Conservation (phyloP, 2,329 filamentous ascomycete genomes). For the Pyrenochaeta sp. region DNA sequence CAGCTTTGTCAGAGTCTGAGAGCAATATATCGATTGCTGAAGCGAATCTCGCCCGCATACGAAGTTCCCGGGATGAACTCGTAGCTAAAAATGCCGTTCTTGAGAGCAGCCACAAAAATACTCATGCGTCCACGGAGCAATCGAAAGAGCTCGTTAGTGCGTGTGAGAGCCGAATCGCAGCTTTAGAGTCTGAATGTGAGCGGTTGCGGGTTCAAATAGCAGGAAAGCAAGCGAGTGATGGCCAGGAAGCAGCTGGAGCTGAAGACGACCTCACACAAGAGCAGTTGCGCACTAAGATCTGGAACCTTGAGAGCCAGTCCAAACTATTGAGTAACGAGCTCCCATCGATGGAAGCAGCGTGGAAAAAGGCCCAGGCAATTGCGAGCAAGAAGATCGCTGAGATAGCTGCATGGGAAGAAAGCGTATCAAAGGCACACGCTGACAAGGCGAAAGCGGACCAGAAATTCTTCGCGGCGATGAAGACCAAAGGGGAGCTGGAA, state of each 20-base stretch:
- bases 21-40: conserved; percentile 82
- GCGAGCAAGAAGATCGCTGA: conserved; percentile 89
- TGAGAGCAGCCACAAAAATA: conserved; percentile 81
- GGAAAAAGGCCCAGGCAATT: conserved; percentile 85
- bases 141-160: conserved; percentile 82
- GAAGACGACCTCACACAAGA: conserved; percentile 71
- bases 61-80: conserved; percentile 84
- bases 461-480: conserved; percentile 96
- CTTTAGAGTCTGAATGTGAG: conserved; percentile 83
- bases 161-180: conserved; percentile 79
- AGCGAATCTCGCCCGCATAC: conserved; percentile 83
- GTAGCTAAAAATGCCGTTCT: conserved; percentile 81
- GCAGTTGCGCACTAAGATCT: conserved; percentile 76
- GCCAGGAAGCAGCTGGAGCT: conserved; percentile 52
- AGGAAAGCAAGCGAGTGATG: conserved; percentile 46
- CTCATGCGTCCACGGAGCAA: conserved; percentile 73
- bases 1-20: conserved; percentile 78
- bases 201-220: conserved; percentile 69
- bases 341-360: conserved; percentile 87
- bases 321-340: conserved; percentile 86
- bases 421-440: conserved; percentile 74
- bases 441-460: conserved; percentile 98
- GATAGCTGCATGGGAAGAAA: conserved; percentile 78
- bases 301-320: conserved; percentile 80
- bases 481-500: conserved; percentile 86